Base-by-base conservation (phyloP, 306 rosid genomes). In the Sicyos baderoa region DNA sequence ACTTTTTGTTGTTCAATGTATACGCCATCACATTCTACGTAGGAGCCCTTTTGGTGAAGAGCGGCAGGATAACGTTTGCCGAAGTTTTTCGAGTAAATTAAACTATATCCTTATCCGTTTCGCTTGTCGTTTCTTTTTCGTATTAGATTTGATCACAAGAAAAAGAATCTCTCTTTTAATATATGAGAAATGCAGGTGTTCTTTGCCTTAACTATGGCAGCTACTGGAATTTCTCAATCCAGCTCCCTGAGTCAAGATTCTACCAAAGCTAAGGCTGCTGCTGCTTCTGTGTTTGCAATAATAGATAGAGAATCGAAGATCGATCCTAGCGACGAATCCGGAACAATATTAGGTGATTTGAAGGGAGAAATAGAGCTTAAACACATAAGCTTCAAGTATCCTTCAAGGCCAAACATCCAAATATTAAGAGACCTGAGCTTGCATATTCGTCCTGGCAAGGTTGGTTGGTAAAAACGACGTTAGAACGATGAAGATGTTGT, bases 301-400 rank as follows among this genome's bases (percentile, higher is more conserved):
- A 54, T 71, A 4, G 74, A 71, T 11, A 54, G 74, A 6, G 23
- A 54, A 40, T 71, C 74, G 14, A 52, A 35, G 15, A 71, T 71
- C 10, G 74, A 75, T 58, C 72, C 62, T 2, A 68, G 74, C 70
- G 65, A 57, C 6, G 54, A 68, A 19, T 21, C 67, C 10, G 79
- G 79, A 15, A 47, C 14, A 11, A n/a, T 56, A 18, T 23, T 75
- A 21, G 51, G 6, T 13, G 22, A 50, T 21, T 1, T 75, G 12
- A 75, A 32, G 5, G 70, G 79, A 29, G 70, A 57, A n/a, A 75
- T 68, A 14, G 70, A 75, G 50, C 55, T 75, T 37, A 22, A 48
- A 13, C 79, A 57, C 68, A 54, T 75, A n/a, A 56, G 60, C 52
- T 75, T 75, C 17, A 75, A 49, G 32, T 75, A 75, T 68, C 74